Percentiles rank a stretch among this genome's conserved stretches.
Conservation (phyloP, 208 protist genomes). For the Phytomonas francai region DNA sequence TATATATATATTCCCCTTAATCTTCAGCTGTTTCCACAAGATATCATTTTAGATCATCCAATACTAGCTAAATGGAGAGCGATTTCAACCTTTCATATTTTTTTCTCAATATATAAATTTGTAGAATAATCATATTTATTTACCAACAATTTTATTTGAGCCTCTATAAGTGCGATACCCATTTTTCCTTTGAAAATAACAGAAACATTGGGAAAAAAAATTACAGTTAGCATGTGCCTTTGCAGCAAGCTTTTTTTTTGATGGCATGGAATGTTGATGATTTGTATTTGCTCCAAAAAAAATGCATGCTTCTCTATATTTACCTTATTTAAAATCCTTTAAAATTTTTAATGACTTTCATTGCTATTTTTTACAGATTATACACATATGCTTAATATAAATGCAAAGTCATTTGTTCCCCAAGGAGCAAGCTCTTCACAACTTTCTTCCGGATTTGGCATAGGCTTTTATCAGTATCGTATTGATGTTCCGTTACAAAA, state of each 20-base stretch:
- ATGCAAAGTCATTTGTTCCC: slow-evolving; percentile 75
- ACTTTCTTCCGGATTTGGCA: slow-evolving; percentile 16
- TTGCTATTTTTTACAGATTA: slow-evolving; percentile 8
- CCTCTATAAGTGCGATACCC: not conserved
- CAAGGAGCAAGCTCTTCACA: slow-evolving; percentile 15
- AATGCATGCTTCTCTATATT: not conserved
- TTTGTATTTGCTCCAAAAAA: not conserved
- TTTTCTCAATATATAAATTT: too few species aligned
- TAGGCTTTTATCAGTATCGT: slow-evolving; percentile 52
- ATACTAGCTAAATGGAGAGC: not conserved
- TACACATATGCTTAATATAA: slow-evolving; percentile 54
- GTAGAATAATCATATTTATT: slow-evolving; percentile 8
- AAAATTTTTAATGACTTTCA: not conserved
- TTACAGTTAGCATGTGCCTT: too few species aligned
- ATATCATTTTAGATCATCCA: not conserved
- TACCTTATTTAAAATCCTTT: slow-evolving; percentile 2
- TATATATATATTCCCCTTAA: not conserved
- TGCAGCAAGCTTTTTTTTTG: not conserved
- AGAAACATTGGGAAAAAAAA: too few species aligned
- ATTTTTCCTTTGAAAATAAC: not conserved
- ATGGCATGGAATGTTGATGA: not conserved
- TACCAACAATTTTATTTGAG: not conserved
- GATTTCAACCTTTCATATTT: not conserved
- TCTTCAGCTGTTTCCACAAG: not conserved
- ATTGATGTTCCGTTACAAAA: slow-evolving; percentile 29